Evolutionary conservation across 805 yeast genomes (phyloP).

Genomic region (Yarrowia alimentaria): DNA sequence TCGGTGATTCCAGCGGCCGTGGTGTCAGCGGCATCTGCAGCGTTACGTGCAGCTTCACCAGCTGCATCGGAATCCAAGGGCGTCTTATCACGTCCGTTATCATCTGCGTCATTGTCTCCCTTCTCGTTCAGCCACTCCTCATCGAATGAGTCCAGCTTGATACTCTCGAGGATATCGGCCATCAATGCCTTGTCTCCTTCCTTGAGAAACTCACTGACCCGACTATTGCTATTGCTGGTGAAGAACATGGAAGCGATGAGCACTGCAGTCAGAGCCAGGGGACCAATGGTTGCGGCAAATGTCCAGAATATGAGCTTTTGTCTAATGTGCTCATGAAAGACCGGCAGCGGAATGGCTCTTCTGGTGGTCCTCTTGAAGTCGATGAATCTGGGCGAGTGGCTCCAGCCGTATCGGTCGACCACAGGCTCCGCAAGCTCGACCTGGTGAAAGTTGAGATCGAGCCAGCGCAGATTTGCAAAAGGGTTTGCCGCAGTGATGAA

Average conservation of each 20-base stretch:
- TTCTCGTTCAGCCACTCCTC: constrained; percentile 18
- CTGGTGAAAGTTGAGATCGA: constrained; percentile 40
- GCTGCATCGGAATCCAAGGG: background rate
- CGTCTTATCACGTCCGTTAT: background rate
- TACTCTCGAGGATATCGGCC: constrained; percentile 21
- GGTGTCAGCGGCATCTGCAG: background rate
- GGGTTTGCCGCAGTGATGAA: constrained; percentile 74
- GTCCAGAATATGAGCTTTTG: constrained; percentile 19
- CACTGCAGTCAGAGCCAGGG: constrained; percentile 12
- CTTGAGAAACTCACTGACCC: constrained; percentile 6
- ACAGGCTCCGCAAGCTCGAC: constrained; percentile 9
- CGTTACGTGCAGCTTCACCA: no score
- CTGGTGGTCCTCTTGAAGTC: constrained; percentile 13
- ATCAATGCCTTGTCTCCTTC: constrained; percentile 17
- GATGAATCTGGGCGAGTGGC: constrained; percentile 10
- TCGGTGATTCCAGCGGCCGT: constrained; percentile 14
- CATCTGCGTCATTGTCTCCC: background rate
- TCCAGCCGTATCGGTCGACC: constrained; percentile 19
- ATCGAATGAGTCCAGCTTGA: constrained; percentile 11
- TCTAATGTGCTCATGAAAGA: constrained; percentile 6
- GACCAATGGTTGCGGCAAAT: constrained; percentile 10
- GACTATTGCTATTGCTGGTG: constrained; percentile 7
- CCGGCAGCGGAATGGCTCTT: background rate
- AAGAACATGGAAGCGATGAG: constrained; percentile 24
- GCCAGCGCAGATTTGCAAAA: constrained; percentile 55